Conservation (phyloP, 2,329 filamentous ascomycete genomes). For the Escovopsis sp. region DNA sequence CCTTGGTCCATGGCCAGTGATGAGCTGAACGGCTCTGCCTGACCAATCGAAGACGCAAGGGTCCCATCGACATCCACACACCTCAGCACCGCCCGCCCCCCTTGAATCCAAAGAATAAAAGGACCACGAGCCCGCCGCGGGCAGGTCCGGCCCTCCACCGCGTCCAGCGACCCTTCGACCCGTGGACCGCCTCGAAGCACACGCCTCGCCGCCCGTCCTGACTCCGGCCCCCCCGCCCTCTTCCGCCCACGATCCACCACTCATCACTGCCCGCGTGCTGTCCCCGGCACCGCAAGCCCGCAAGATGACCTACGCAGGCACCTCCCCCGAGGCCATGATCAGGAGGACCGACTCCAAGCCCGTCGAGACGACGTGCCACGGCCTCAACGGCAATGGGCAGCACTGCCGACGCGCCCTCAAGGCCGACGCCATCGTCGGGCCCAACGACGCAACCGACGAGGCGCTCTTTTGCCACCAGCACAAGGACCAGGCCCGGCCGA, state of each 20-base stretch:
- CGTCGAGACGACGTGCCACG: slow-evolving; percentile 70
- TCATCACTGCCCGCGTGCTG: no score
- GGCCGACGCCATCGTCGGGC: slow-evolving; percentile 11
- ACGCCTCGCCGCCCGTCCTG: background rate
- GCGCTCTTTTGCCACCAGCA: slow-evolving; percentile 90
- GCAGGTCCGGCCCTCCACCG: no score
- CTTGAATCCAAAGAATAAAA: no score
- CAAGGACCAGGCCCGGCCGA: slow-evolving; percentile 60
- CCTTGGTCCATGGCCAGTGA: no score
- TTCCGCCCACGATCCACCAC: background rate
- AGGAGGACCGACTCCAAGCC: slow-evolving; percentile 74
- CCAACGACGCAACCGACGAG: slow-evolving; percentile 38
- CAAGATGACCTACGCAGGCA: slow-evolving; percentile 27
- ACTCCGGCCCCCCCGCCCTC: background rate
- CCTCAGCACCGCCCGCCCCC: no score
- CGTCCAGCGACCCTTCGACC: no score
- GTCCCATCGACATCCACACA: no score
- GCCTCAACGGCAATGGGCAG: slow-evolving; percentile 67
- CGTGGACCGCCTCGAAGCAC: no score
- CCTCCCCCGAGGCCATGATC: slow-evolving; percentile 68
- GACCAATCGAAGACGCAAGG: no score
- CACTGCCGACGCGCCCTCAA: slow-evolving; percentile 65
- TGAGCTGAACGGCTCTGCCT: no score
- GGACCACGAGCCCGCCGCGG: no score
- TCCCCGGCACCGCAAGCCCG: no score